Conservation (phyloP, 1,139 yeast species). For the Scheffersomyces lignicola region DNA sequence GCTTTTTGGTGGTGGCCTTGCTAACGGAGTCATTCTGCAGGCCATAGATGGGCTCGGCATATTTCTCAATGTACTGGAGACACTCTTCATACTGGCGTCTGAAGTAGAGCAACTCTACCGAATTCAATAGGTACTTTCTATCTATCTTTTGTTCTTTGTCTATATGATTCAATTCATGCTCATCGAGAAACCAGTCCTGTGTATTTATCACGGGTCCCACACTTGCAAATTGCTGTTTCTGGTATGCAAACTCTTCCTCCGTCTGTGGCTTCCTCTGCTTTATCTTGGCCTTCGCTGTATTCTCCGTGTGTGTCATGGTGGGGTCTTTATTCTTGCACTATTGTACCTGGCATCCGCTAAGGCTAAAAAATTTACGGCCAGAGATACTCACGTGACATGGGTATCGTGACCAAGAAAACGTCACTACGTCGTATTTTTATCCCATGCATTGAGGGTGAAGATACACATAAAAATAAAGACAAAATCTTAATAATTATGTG, state of each 20-base stretch:
- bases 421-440: too few species aligned
- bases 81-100: constrained; percentile 44
- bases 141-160: constrained; percentile 1
- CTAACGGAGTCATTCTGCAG: neutral
- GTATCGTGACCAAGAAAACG: too few species aligned
- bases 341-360: neutral
- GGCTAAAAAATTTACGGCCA: constrained; percentile 1
- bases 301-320: constrained; percentile 4
- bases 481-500: too few species aligned
- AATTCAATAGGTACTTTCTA: constrained; percentile 1
- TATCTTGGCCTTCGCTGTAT: constrained; percentile 4
- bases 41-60: constrained; percentile 2
- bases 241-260: constrained; percentile 51
- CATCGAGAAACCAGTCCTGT: constrained; percentile 41
- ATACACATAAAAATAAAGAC: too few species aligned
- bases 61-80: constrained; percentile 14
- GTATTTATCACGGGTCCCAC: constrained; percentile 56
- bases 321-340: too few species aligned
- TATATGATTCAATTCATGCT: constrained; percentile 19
- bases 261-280: constrained; percentile 54
- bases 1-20: constrained; percentile 1
- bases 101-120: constrained; percentile 50
- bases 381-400: constrained; percentile 3
- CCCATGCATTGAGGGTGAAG: too few species aligned
- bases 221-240: constrained; percentile 40